Base-by-base conservation (phyloP, 345 rosid genomes). In the Reutealis trisperma region DNA sequence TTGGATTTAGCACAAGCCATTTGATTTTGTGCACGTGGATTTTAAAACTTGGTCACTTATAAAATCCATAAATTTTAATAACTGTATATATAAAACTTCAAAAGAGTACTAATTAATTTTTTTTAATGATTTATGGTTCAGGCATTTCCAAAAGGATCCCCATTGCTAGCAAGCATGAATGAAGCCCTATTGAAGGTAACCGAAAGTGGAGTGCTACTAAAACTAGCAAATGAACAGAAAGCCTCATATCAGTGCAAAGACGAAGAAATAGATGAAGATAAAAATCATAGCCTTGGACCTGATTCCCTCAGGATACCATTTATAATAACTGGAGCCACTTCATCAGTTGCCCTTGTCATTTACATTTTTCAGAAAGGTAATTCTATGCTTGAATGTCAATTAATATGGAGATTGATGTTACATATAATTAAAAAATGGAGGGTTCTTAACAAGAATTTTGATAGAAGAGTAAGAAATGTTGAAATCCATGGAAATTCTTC, bases 131-230 rank as follows among this genome's bases (percentile, higher is more conserved):
- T 42, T 63, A 25, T 9, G 8, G 4, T 34, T n/a, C 77, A 80
- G 81, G 81, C 75, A 15, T 75, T 78, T 75, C 30, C 70, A 0
- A 69, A 58, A 32, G 82, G 84, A 47, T 84, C 84, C 49, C 74
- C 82, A 49, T 13, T 78, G 32, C 58, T 78, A 13, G 75, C 75
- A 3, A 67, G 41, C 12, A 68, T 84, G 44, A 78, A 52, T 5
- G 75, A 78, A 64, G 80, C 86, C 6, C 72, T 84, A 9, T 32
- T 81, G 49, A 67, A 64, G 44, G 78, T 81, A 22, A n/a, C 74
- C 10, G 86, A 84, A 69, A 72, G 34, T 9, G 86, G 86, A 6
- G 68, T 63, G 64, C 80, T 80, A 12, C 44, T 30, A 75, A 54
- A 75, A 21, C 19, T 81, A 9, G 84, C 81, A 65, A 70, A 30